Evolutionary conservation across 2,329 filamentous ascomycete genomes (phyloP).

Genomic region (Chlorencoelia australis): DNA sequence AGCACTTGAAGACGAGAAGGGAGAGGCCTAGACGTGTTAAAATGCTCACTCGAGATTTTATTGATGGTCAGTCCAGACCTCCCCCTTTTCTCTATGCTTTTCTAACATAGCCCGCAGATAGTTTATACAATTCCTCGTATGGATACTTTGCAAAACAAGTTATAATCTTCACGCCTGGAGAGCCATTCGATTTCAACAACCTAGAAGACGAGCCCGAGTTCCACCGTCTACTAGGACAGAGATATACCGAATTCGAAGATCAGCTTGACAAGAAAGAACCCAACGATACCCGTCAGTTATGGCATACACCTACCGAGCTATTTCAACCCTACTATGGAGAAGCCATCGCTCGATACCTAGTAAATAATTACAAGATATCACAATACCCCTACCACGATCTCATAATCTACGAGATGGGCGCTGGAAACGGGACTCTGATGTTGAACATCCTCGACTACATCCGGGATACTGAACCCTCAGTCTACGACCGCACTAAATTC

Average conservation of each 20-base stretch:
- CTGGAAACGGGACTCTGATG: conserved; percentile 95
- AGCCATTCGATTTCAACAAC: conserved; percentile 77
- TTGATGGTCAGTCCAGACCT: conserved; percentile 57
- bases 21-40: conserved; percentile 81
- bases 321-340: conserved; percentile 96
- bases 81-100: neutral
- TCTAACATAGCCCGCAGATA: conserved; percentile 48
- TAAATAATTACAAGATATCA: conserved; percentile 91
- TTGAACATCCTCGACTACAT: conserved; percentile 97
- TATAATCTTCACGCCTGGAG: conserved; percentile 87
- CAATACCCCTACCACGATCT: conserved; percentile 94
- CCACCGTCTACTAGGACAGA: conserved; percentile 60
- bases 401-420: conserved; percentile 97
- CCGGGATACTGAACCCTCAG: conserved; percentile 75
- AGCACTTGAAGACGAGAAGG: conserved; percentile 59
- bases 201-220: conserved; percentile 83
- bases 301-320: conserved; percentile 96
- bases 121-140: conserved; percentile 87
- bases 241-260: conserved; percentile 89
- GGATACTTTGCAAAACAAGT: conserved; percentile 96
- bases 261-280: conserved; percentile 60
- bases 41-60: conserved; percentile 96
- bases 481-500: conserved; percentile 89
- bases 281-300: conserved; percentile 74
- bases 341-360: conserved; percentile 89